phyloP scores from a whole-genome alignment of 176 grass and related monocot species.

The Cenchrus fungigraminus region DNA sequence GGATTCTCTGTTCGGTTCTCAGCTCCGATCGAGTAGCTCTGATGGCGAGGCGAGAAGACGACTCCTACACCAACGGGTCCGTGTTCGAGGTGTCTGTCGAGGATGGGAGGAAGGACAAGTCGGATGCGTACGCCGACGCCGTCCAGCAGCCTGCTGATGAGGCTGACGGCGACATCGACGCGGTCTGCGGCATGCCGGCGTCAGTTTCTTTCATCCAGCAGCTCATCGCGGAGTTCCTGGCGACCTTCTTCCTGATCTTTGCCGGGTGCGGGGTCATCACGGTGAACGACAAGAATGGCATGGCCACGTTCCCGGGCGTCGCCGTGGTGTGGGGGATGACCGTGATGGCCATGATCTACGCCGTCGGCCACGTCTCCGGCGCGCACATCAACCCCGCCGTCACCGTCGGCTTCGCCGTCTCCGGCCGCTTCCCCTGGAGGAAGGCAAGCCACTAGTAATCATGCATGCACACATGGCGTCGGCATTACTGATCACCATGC shows the following conservation, averaged over 20 bases:
- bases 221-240: slow-evolving; percentile 74
- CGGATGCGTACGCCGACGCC: background rate
- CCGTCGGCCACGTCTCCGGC: slow-evolving; percentile 85
- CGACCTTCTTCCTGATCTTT: slow-evolving; percentile 86
- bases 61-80: slow-evolving; percentile 51
- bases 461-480: background rate
- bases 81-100: slow-evolving; percentile 40
- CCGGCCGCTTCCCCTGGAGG: slow-evolving; percentile 73
- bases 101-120: slow-evolving; percentile 42
- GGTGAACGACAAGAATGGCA: slow-evolving; percentile 51
- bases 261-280: slow-evolving; percentile 63
- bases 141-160: background rate
- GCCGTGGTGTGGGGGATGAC: slow-evolving; percentile 69
- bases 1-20: background rate
- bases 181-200: slow-evolving; percentile 24
- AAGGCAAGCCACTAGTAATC: slow-evolving; percentile 34
- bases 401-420: slow-evolving; percentile 70
- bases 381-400: slow-evolving; percentile 94
- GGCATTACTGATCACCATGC: background rate
- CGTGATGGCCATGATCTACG: slow-evolving; percentile 83
- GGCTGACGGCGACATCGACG: background rate
- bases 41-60: slow-evolving; percentile 50
- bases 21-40: background rate
- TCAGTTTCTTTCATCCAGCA: slow-evolving; percentile 47
- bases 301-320: slow-evolving; percentile 72